Base-by-base conservation (phyloP, 2,329 filamentous ascomycete species). In the Neoarthrinium moseri region DNA sequence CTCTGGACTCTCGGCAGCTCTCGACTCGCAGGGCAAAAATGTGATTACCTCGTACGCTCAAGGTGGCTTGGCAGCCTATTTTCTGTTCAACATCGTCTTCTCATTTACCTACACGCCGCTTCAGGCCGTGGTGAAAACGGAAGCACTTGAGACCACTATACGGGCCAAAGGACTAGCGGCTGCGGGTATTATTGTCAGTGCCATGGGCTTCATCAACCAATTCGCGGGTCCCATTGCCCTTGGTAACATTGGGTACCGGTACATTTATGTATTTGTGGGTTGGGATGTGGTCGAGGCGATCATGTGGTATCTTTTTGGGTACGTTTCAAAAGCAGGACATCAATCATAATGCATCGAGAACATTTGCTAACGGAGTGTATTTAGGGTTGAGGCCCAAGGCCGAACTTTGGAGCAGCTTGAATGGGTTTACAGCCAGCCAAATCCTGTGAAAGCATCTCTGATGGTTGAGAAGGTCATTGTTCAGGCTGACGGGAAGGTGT, bases 71-170 rank as follows among this genome's bases (percentile, higher is more conserved):
- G 69, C 71, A 3, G 69, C 70, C 17, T 75, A 75, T 59, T 75
- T 75, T 55, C 57, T 76, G 13, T 74, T 77, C 64, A 74, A 74
- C 56, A 57, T 73, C 22, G 60, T 74, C 47, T 75, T 73, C 58
- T 73, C 72, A 3, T 75, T 75, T 51, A 72, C 71, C 32, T 75
- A 75, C 55, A 75, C 72, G 2, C 73, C 73, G 1, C 66, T 77
- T 11, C 73, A 76, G 50, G 71, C 67, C 46, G 69, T 74, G 34
- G 67, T 74, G 32, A 71, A 72, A 2, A 67, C 69, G 22, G 73
- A 76, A 49, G 69, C 71, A 3, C 63, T 77, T 24, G 72, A 74
- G 53, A 75, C 71, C 2, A 74, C 72, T 4, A 72, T 65, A 29
- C 69, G 72, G 43, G 70, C 72, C 47, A 75, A 75, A 60, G 72